These are phyloP conservation scores for Coccomyxa subellipsoidea DNA, from an alignment of 163 green algal species.

Conservation along the genomic window DNA sequence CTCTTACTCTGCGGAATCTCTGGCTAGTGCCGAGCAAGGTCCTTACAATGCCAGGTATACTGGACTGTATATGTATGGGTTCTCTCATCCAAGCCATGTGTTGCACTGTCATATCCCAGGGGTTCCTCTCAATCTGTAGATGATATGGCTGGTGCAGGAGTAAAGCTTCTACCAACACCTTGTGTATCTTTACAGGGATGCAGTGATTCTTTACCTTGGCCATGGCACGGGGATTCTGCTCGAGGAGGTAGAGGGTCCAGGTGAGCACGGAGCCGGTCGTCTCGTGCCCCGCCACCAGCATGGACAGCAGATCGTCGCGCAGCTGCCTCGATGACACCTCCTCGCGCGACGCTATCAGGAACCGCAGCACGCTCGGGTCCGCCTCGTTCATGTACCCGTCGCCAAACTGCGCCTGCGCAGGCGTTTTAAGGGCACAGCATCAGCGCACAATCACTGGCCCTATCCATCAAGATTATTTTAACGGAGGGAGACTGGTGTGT, in stretches of 20 bases:
- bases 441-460: too few relatives aligned
- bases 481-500: too few relatives aligned
- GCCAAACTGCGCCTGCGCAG: constrained; percentile 32
- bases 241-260: constrained; percentile 94
- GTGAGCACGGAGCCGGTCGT: constrained; percentile 95
- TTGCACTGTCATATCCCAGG: too few relatives aligned
- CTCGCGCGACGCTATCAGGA: constrained; percentile 80
- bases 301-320: constrained; percentile 95
- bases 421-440: background rate
- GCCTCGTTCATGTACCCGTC: constrained; percentile 90
- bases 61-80: too few relatives aligned
- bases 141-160: too few relatives aligned
- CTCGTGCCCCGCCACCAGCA: constrained; percentile 98
- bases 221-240: constrained; percentile 78
- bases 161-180: too few relatives aligned
- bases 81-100: too few relatives aligned
- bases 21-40: too few relatives aligned
- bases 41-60: too few relatives aligned
- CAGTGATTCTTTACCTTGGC: constrained; percentile 47
- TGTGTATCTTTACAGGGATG: background rate
- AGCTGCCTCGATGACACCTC: constrained; percentile 62
- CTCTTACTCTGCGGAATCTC: too few relatives aligned
- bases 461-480: too few relatives aligned
- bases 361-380: constrained; percentile 92
- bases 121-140: too few relatives aligned